Base-by-base conservation (phyloP, 352 stramenopile species). In the Peronosclerospora sorghi region DNA sequence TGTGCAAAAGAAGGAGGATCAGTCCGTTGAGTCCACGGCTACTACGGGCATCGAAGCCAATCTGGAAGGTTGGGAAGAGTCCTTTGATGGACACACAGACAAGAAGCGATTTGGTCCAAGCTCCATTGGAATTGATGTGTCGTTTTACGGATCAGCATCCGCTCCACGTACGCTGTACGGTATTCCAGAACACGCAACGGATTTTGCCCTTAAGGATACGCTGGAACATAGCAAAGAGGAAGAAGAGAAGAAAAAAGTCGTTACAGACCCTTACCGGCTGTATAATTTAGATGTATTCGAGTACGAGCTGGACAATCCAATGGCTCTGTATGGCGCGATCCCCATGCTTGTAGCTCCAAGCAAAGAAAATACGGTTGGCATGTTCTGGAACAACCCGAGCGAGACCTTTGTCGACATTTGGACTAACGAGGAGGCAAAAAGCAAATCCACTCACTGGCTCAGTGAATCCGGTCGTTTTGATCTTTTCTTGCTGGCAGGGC, bases 281-380 rank as follows among this genome's bases (percentile, higher is more conserved):
- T 99, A 99, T 72, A 99, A 98, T 54, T 74, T 99, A 24, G 96
- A 99, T 58, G 96, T 99, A 14, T 99, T 99, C 59, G 96, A 99
- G 73, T 99, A 98, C 67, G 95, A 98, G 48, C 72, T 99, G 47
- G 90, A 99, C 59, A 85, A 96, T 21, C 89, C 95, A n/a, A 98
- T 99, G 91, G 91, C 96, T 32, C 68, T 99, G 24, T 99, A 99
- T 68, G 96, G 96, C 14, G 63, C 72, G 15, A 90, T 86, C 39
- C 73, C 77, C 1, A 50, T 89, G 54, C 54, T 89, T 0, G 69
- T 89, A 27, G 73, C 73, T 17, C 68, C 75, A 1, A 79, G 65
- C 42, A 69, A 75, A 23, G 35, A 66, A 15, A 79, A 66, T 35
- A 97, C 93, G 0, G 82, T 90, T 12, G 95, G 93, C 34, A 83